These are phyloP conservation scores for Acanthamoeba royreba DNA, from an alignment of 208 protist genomes.

Conservation along the genomic window DNA sequence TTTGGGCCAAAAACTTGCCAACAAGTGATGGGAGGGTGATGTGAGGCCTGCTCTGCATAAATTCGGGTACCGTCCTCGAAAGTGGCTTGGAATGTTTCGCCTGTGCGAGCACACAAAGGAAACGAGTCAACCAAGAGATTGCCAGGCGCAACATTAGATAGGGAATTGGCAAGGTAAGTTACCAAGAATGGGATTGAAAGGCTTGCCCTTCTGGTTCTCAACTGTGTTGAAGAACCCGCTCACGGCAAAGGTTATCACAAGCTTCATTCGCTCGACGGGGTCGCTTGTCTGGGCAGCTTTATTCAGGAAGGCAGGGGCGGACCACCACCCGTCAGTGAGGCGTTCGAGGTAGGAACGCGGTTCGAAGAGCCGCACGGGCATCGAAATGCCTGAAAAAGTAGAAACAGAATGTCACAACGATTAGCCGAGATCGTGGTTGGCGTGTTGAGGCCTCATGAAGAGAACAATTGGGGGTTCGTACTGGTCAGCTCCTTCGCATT, in stretches of 20 bases:
- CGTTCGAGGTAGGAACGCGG: constrained; percentile 63
- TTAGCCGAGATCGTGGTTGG: not conserved
- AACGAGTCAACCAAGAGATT: not conserved
- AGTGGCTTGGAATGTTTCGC: constrained; percentile 57
- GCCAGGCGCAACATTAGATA: not conserved
- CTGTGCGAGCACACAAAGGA: not conserved
- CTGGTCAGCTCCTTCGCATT: constrained; percentile 61
- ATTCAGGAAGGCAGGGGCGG: constrained; percentile 52
- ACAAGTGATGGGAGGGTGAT: constrained; percentile 59
- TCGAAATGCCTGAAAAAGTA: not conserved
- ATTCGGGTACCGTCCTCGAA: constrained; percentile 52
- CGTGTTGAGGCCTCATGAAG: not conserved
- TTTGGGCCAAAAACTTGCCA: constrained; percentile 49
- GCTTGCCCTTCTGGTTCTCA: constrained; percentile 45
- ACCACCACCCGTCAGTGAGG: constrained; percentile 57
- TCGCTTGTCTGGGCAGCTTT: constrained; percentile 51
- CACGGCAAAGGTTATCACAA: constrained; percentile 51
- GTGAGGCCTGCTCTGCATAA: constrained; percentile 57
- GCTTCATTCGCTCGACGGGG: constrained; percentile 62
- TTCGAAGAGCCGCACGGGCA: constrained; percentile 64
- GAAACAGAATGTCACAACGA: not conserved
- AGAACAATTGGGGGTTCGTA: not conserved
- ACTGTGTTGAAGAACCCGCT: constrained; percentile 49
- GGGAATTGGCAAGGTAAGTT: not conserved
- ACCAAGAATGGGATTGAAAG: constrained; percentile 65